phyloP scores from a whole-genome alignment of 2,329 filamentous ascomycete genomes.

The Rachicladosporium sp. region DNA sequence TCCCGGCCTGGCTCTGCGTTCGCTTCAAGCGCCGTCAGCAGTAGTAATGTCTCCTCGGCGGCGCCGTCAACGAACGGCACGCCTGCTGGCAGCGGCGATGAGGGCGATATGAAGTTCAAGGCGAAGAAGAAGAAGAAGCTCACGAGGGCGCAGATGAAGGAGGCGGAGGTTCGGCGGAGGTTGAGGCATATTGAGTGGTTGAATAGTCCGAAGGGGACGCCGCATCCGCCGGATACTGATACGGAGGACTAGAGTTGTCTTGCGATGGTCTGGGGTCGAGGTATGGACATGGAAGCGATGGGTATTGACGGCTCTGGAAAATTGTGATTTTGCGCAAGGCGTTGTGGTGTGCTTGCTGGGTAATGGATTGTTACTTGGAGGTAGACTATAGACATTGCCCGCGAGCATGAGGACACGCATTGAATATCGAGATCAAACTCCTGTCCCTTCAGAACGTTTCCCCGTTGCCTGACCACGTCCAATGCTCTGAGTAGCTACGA shows the following conservation, averaged over 20 bases:
- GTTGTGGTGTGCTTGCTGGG: no score
- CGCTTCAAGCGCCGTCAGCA: constrained; percentile 44
- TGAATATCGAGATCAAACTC: no score
- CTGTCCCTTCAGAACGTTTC: no score
- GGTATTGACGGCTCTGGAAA: no score
- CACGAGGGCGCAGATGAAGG: constrained; percentile 96
- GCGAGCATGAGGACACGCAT: no score
- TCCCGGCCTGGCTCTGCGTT: constrained; percentile 55
- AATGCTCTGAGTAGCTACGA: no score
- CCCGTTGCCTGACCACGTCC: no score
- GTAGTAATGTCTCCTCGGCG: constrained; percentile 28
- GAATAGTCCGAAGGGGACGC: constrained; percentile 61
- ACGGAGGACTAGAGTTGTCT: constrained; percentile 40
- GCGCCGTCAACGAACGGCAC: constrained; percentile 21
- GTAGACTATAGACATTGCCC: no score
- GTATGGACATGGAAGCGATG: no score
- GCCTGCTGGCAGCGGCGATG: constrained; percentile 34
- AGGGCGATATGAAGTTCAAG: constrained; percentile 69
- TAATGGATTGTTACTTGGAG: no score
- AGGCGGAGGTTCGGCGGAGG: constrained; percentile 73
- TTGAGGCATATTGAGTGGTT: constrained; percentile 71
- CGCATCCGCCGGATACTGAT: constrained; percentile 63
- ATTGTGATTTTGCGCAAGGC: no score
- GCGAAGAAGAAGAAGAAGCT: constrained; percentile 92
- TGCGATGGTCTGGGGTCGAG: no score